A percentile compares a stretch with the other conserved stretches of the same genome.
Evolutionary conservation across 768 basidiomycete species (phyloP).

Genomic region (Boletus rubescentipes): DNA sequence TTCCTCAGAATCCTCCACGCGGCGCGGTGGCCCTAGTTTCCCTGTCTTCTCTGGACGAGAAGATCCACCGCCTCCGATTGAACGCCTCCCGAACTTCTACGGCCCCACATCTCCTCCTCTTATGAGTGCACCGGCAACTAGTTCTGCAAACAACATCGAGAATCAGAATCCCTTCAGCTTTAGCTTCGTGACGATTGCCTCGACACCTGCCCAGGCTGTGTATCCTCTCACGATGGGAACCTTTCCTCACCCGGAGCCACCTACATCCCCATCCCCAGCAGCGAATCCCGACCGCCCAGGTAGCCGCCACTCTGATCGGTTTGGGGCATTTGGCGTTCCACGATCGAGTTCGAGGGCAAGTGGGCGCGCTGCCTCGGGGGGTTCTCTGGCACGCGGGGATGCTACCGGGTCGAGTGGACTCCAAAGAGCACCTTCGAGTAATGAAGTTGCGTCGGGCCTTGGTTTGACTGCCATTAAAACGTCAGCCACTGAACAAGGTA

Average conservation of each 20-base stretch:
- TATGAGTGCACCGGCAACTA: slow-evolving; percentile 38
- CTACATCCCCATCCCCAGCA: slow-evolving; percentile 34
- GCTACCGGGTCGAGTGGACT: slow-evolving; percentile 26
- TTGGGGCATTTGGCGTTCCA: slow-evolving; percentile 32
- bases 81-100: slow-evolving; percentile 54
- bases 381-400: slow-evolving; percentile 27
- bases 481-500: slow-evolving; percentile 38
- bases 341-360: slow-evolving; percentile 40
- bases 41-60: slow-evolving; percentile 47
- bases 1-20: slow-evolving; percentile 11
- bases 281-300: slow-evolving; percentile 32
- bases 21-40: slow-evolving; percentile 41
- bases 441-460: slow-evolving; percentile 44
- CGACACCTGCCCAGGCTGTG: slow-evolving; percentile 46
- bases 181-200: slow-evolving; percentile 49
- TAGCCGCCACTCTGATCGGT: slow-evolving; percentile 33
- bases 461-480: slow-evolving; percentile 42
- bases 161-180: slow-evolving; percentile 57
- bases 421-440: slow-evolving; percentile 40
- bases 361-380: slow-evolving; percentile 28
- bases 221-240: slow-evolving; percentile 40
- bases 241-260: slow-evolving; percentile 36
- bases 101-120: slow-evolving; percentile 41
- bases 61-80: slow-evolving; percentile 52
- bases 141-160: slow-evolving; percentile 50